Base-by-base conservation (phyloP, 2,329 filamentous ascomycete species). In the Ophiostoma australiae region DNA sequence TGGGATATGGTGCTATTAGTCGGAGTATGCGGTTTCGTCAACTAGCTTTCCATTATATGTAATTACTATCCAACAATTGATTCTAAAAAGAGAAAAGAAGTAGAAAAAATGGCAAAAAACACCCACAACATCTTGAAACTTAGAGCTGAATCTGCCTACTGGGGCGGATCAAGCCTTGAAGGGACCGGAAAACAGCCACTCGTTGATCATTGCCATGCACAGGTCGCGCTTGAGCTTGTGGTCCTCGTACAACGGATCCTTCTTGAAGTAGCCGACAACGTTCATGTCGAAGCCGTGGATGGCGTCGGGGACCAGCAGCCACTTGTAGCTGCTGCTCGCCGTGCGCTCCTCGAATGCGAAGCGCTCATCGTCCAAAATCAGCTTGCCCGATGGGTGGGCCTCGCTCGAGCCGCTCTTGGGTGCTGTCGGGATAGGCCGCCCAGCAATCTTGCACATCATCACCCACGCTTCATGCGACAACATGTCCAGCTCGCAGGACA, bases 401-500 rank as follows among this genome's bases (percentile, higher is more conserved):
- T 41, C 75, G 13, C 74, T 70, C 33, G 76, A 73, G 4, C 78
- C 79, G 10, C 35, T 39, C 3, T 77, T 77, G 10, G 80, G 74
- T 11, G 77, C 76, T 0, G 74, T 75, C 4, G n/a, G 78, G 76
- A n/a, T 74, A 11, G 76, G 72, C 33, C 77, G 74, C 0, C 78
- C 79, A 5, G 79, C 79, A 4, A 82, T 71, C 67, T 75, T 76
- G 70, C 76, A 78, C 31, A 79, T 79, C 76, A 82, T 75, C 37
- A 78, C 74, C 79, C 79, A 82, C 10, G 74, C 78, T 75, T 84
- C 84, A 44, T 79, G 77, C 1, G 79, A 80, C 17, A 84, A 74
- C 76, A 83, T 79, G 75, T 85, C 84, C 70, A 83, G 78, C 77
- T 85, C 82, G 17, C 79, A 79, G 0, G 76, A 81, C 7, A 84